Conservation (phyloP, 192 early-diverging fungal species). For the Obelidium mucronatum region DNA sequence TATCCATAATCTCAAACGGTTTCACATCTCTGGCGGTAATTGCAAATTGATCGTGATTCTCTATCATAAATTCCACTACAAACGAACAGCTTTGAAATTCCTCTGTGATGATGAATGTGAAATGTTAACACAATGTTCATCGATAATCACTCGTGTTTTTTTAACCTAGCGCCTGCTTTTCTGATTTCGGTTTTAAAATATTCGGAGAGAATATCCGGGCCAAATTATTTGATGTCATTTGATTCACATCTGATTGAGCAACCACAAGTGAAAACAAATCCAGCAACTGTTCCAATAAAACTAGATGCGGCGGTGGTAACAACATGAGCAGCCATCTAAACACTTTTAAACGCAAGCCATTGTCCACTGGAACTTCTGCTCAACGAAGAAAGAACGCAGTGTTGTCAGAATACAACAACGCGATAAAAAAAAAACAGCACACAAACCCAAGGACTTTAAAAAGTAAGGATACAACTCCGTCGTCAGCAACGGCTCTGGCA, state of each 20-base stretch:
- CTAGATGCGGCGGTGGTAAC: constrained; percentile 52
- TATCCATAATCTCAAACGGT: constrained; percentile 53
- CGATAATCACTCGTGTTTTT: background rate
- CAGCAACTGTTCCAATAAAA: constrained; percentile 52
- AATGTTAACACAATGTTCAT: background rate
- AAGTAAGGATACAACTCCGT: constrained; percentile 53
- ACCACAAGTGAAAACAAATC: constrained; percentile 47
- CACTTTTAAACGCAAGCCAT: constrained; percentile 44
- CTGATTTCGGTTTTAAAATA: constrained; percentile 47
- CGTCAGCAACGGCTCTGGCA: constrained; percentile 60
- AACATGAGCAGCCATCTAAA: constrained; percentile 56
- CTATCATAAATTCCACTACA: constrained; percentile 52
- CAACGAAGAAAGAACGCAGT: background rate
- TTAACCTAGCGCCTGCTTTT: constrained; percentile 45
- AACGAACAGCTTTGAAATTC: constrained; percentile 57
- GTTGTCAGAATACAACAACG: background rate
- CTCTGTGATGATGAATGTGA: constrained; percentile 25
- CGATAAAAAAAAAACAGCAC: background rate
- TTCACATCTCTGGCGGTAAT: constrained; percentile 34
- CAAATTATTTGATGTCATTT: constrained; percentile 57
- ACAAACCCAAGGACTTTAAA: constrained; percentile 49
- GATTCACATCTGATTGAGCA: constrained; percentile 38
- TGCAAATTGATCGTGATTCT: constrained; percentile 47
- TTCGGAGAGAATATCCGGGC: constrained; percentile 58
- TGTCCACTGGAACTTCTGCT: constrained; percentile 54